Evolutionary conservation across 1,139 yeast species (phyloP), one percentile per base, ranked within the genome.

Genomic region (Sugiyamaella paludigena): DNA sequence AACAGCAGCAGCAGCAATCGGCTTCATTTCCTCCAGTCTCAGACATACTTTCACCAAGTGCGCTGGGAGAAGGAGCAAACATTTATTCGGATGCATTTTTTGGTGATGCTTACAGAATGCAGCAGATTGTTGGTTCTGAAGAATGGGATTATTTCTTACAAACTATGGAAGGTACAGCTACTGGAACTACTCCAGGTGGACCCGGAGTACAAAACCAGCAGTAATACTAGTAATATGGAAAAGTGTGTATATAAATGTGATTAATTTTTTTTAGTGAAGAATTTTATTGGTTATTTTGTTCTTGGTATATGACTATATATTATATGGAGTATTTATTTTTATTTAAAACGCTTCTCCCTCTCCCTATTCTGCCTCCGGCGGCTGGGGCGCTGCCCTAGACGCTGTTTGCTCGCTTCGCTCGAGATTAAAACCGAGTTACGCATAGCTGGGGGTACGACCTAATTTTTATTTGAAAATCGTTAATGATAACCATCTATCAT

Each of bases 101-200:
- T 43, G 51, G 51, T 11, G 56, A 51, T 36, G 46, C 48, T 13
- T 43, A 48, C 33, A 40, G 50, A 31, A 43, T 52, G 49, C 55
- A 50, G 37, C 56, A 55, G 45, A 48, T 55, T 9, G 58, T 59
- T 2, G 60, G 59, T 10, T 33, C 42, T 12, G 62, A 58, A 16
- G 60, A 58, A 36, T 59, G 62, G 62, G 62, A 59, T 31, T 47
- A 49, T n/a, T 50, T 59, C 36, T 55, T 59, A 59, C 51, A 48
- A 34, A 51, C 50, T 16, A 37, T 57, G 36, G 59, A 52, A 15
- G 50, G 36, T n/a, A 10, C 32, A 15, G 24, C 24, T 5, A 19
- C 24, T 19, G 44, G 37, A 8, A 19, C 31, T n/a, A 24, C 42
- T 27, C 40, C 47, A 6, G 32, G 15, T 24, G n/a, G 33, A 12